Percentiles rank a stretch among this genome's conserved stretches.
These are phyloP conservation scores for Sonneratia alba DNA, from an alignment of 345 rosid species.

Conservation along the genomic window DNA sequence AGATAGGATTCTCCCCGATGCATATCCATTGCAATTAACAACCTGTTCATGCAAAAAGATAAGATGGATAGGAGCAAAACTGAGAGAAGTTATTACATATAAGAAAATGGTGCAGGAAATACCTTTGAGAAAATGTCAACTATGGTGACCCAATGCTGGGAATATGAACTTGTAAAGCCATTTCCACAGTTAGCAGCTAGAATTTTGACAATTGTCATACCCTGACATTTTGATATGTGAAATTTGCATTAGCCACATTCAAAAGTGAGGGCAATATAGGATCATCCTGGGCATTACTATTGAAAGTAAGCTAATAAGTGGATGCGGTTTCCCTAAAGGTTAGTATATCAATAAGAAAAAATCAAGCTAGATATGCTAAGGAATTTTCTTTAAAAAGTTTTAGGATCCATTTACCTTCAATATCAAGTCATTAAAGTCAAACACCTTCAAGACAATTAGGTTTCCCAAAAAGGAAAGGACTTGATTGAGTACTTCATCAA, in stretches of 20 bases:
- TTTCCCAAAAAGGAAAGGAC: slow-evolving; percentile 55
- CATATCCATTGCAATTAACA: slow-evolving; percentile 50
- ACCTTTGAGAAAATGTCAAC: slow-evolving; percentile 83
- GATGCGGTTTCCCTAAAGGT: background rate
- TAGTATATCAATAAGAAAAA: background rate
- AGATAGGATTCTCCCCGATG: slow-evolving; percentile 52
- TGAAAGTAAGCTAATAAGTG: background rate
- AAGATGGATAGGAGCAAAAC: slow-evolving; percentile 10
- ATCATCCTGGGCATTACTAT: background rate
- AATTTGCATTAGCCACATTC: slow-evolving; percentile 1
- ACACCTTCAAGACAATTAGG: slow-evolving; percentile 47
- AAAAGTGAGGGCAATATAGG: background rate
- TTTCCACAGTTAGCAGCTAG: slow-evolving; percentile 45
- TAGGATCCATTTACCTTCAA: slow-evolving; percentile 48
- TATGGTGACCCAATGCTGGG: slow-evolving; percentile 83
- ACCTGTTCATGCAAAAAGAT: slow-evolving; percentile 34
- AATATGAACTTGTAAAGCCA: slow-evolving; percentile 37
- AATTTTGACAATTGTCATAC: slow-evolving; percentile 51
- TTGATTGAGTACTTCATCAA: slow-evolving; percentile 55
- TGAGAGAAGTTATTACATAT: background rate
- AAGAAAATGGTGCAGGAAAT: slow-evolving; percentile 10
- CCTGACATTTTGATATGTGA: slow-evolving; percentile 28
- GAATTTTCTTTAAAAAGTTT: background rate
- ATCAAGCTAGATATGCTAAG: background rate
- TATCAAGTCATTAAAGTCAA: slow-evolving; percentile 46